Evolutionary conservation across 2,329 filamentous ascomycete genomes (phyloP), one percentile per base, ranked within the genome.

Genomic region (Beauveria australis): DNA sequence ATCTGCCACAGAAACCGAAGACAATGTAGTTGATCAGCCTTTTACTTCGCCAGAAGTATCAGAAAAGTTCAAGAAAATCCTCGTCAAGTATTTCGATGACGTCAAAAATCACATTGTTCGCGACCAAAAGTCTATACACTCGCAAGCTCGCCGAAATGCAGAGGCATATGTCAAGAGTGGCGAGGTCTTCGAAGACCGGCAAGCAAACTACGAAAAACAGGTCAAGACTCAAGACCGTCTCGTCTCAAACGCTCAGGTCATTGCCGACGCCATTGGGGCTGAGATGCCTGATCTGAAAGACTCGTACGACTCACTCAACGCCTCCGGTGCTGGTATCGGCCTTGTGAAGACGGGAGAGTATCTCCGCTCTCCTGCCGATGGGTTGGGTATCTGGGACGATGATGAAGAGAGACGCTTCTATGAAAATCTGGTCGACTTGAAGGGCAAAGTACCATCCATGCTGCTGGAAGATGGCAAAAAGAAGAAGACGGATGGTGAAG

Each of bases 101-200:
- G 90, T 97, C 66, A 96, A 96, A 70, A 79, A 82, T 18, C 94
- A 97, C 69, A 81, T 99, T 33, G 73, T 92, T 33, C 88, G 90
- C n/a, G 92, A 97, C 68, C 94, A 99, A 72, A 94, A 96, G 73
- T 88, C 89, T 46, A 87, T 99, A 46, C 84, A 87, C 58, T 86
- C 84, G 28, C 94, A 99, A 75, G 91, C 90, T 59, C 90, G 92
- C 64, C 92, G 93, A 67, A 99, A 99, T 74, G 93, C 94, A 1
- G 94, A 99, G 74, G 94, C 93, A 6, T 99, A 99, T 68, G 93
- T 99, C 68, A 97, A 97, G 70, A 97, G 94, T 43, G 94, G 94
- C 2, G 94, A 99, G 71, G 93, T 99, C 5, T 97, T 99, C 65
- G 94, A 99, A 72, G 94, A 99, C 70, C 89, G 94, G 55, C 94